Conservation (phyloP, 192 early-diverging fungal genomes). For the Linnemannia elongata region DNA sequence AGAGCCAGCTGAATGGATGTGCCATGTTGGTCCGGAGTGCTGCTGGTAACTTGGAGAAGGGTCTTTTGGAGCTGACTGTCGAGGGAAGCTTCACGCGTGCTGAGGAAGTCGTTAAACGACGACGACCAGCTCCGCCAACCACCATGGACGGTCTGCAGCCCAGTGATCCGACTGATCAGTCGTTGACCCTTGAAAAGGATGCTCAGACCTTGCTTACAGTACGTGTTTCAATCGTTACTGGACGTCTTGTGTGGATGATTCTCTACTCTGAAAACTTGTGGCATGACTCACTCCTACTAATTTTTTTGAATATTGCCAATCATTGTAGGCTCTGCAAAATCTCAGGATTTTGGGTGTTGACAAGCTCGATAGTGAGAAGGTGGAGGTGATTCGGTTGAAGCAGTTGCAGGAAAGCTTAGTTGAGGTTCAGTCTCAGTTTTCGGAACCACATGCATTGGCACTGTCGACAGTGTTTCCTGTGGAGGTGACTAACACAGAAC, state of each 20-base stretch:
- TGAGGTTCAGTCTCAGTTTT: background rate
- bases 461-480: background rate
- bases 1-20: constrained; percentile 12
- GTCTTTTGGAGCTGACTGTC: background rate
- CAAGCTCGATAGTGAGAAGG: background rate
- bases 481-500: background rate
- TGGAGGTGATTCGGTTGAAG: constrained; percentile 1
- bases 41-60: background rate
- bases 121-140: background rate
- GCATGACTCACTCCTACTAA: no score
- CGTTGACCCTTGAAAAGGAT: background rate
- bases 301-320: background rate
- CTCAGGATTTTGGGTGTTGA: constrained; percentile 8
- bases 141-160: background rate
- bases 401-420: background rate
- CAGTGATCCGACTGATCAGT: background rate
- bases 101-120: background rate
- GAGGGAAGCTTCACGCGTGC: constrained; percentile 1
- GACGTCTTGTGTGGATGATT: background rate
- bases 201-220: constrained; percentile 13
- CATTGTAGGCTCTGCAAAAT: constrained; percentile 22
- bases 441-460: background rate
- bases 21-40: background rate
- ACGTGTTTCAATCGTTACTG: background rate
- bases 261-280: background rate